These are phyloP conservation scores for Tuber indicum DNA, from an alignment of 495 filamentous ascomycete species.

Conservation along the genomic window DNA sequence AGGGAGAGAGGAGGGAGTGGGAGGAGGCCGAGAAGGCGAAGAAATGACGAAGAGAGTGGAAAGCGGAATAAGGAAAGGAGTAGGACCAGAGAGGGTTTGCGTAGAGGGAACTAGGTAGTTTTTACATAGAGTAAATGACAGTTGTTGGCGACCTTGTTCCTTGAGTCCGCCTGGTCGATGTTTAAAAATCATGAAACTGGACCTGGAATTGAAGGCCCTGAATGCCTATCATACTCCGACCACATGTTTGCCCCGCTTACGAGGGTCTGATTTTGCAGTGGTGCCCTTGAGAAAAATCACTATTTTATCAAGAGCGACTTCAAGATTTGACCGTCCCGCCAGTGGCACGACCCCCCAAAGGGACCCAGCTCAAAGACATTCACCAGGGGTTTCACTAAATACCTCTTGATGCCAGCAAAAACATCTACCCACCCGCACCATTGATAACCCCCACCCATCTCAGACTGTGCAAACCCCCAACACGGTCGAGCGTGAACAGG, in stretches of 20 bases:
- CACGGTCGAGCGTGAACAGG: neutral
- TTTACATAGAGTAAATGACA: neutral
- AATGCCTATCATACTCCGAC: neutral
- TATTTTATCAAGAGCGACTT: no score
- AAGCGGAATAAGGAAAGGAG: neutral
- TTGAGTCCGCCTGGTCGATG: neutral
- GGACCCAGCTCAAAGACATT: neutral
- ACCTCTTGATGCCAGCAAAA: no score
- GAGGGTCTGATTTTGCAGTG: neutral
- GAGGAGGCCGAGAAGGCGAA: no score
- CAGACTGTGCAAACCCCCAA: neutral
- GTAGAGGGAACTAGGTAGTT: neutral
- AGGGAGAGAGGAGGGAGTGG: no score
- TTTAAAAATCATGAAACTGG: neutral
- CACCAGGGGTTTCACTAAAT: neutral
- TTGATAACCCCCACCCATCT: neutral
- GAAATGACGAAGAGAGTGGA: no score
- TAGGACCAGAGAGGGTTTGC: neutral
- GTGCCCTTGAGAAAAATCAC: no score
- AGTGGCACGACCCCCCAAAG: neutral
- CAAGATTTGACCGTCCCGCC: neutral
- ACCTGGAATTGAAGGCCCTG: neutral
- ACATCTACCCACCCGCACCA: neutral
- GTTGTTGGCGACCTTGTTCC: neutral
- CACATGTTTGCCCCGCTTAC: neutral